Evolutionary conservation across 257 asterid species (phyloP), one percentile per base, ranked within the genome.

Genomic region (Gentiana dahurica): DNA sequence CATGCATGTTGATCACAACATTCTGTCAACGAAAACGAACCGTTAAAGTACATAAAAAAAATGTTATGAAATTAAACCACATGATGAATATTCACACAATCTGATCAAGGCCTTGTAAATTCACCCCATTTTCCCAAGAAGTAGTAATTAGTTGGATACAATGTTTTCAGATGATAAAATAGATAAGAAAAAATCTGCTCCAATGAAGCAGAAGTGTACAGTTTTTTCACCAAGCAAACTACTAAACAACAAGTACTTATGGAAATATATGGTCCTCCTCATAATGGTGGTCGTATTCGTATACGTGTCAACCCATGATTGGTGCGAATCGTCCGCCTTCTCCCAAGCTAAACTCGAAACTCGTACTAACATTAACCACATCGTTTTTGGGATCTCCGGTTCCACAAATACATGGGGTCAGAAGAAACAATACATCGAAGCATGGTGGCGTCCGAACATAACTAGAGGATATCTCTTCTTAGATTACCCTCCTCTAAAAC

Each of bases 371-470:
- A 55, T 71, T 51, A 63, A 41, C 34, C 78, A 80, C 50, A 34
- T 80, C 1, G 56, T 75, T 12, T 80, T 80, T 36, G 81, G 76
- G 5, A 61, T 80, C 41, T 63, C 75, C 4, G 75, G 81, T 36
- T 72, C 83, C 2, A 54, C 67, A 34, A 44, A n/a, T 2, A 65
- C 76, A 32, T 80, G 79, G 78, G 35, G 44, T 5, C 41, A 52
- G 49, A 60, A 76, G 60, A 70, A 55, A 51, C 36, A 52, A 1
- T 80, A 70, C 10, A 46, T 65, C 0, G 68, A 77, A 62, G 38
- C 87, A 12, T 80, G 81, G 87, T 80, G 87, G 84, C 59, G 51
- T n/a, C 78, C 84, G 2, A 80, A 74, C 12, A 8, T n/a, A 12
- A 72, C 79, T 24, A 68, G 68, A 6, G 84, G 87, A 2, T 51